Conservation (phyloP, 192 early-diverging fungal genomes). For the Coemansia sp. region DNA sequence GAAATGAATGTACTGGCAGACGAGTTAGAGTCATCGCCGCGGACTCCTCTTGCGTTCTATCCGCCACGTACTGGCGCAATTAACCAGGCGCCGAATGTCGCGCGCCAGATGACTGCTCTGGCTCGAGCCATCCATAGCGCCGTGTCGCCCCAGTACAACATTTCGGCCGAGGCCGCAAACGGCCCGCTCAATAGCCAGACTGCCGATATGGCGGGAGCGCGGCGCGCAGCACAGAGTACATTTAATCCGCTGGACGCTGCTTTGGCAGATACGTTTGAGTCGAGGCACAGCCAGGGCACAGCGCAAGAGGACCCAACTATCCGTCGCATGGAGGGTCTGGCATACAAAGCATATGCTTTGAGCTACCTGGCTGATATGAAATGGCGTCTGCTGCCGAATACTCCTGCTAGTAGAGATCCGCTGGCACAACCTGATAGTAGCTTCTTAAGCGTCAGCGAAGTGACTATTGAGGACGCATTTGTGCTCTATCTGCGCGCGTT, state of each 20-base stretch:
- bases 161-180: conserved; percentile 34
- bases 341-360: conserved; percentile 70
- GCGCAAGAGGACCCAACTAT: conserved; percentile 56
- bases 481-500: conserved; percentile 69
- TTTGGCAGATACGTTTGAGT: conserved; percentile 50
- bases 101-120: conserved; percentile 50
- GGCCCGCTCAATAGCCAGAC: conserved; percentile 31
- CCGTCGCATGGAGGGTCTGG: conserved; percentile 65
- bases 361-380: conserved; percentile 59
- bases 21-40: conserved; percentile 56
- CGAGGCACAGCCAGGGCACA: conserved; percentile 29
- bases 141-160: conserved; percentile 43
- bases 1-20: conserved; percentile 78
- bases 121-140: conserved; percentile 46
- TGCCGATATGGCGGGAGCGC: neutral
- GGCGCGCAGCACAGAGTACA: conserved; percentile 11
- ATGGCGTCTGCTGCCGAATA: conserved; percentile 40
- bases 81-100: conserved; percentile 40
- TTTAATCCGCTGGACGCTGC: conserved; percentile 43
- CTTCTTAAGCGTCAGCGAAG: conserved; percentile 28
- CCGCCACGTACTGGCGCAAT: conserved; percentile 39
- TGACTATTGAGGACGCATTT: conserved; percentile 65
- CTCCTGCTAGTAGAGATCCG: conserved; percentile 19
- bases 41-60: conserved; percentile 40
- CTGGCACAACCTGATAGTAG: conserved; percentile 32